These are phyloP conservation scores for Nemania abortiva DNA, from an alignment of 2,329 filamentous ascomycete species.

Conservation along the genomic window DNA sequence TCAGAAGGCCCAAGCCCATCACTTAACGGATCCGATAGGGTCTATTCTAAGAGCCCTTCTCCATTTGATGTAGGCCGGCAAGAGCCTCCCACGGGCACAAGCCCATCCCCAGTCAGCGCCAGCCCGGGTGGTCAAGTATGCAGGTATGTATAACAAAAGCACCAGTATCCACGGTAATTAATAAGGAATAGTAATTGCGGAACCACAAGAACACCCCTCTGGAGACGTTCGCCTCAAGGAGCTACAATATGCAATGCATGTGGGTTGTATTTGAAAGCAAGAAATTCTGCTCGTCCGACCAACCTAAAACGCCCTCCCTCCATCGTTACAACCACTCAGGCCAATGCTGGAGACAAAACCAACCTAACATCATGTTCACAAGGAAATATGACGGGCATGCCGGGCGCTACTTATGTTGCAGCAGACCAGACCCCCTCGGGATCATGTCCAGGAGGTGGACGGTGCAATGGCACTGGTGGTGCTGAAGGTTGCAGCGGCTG, in stretches of 20 bases:
- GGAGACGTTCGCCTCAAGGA: constrained; percentile 92
- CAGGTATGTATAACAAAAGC: constrained; percentile 47
- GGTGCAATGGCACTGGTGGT: constrained; percentile 95
- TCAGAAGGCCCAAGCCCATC: constrained; percentile 49
- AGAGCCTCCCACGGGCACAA: constrained; percentile 38
- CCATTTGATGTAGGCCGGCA: constrained; percentile 46
- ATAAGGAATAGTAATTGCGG: constrained; percentile 81
- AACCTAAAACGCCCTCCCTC: constrained; percentile 84
- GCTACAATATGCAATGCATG: constrained; percentile 98
- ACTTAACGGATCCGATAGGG: constrained; percentile 48
- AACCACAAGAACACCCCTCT: constrained; percentile 92
- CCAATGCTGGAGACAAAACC: constrained; percentile 57
- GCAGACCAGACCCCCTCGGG: constrained; percentile 81
- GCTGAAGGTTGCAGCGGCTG: constrained; percentile 96
- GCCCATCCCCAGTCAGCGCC: constrained; percentile 35
- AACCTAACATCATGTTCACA: constrained; percentile 57
- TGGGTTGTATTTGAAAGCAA: constrained; percentile 91
- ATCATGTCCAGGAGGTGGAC: constrained; percentile 94
- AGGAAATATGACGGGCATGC: constrained; percentile 54
- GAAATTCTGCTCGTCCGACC: constrained; percentile 90
- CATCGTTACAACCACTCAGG: constrained; percentile 59
- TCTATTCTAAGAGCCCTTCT: constrained; percentile 50
- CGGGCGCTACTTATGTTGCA: constrained; percentile 78
- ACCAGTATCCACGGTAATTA: constrained; percentile 5
- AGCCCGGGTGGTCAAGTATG: constrained; percentile 51